Evolutionary conservation across 805 yeast genomes (phyloP).

Genomic region (Monosporozyma servazzii): DNA sequence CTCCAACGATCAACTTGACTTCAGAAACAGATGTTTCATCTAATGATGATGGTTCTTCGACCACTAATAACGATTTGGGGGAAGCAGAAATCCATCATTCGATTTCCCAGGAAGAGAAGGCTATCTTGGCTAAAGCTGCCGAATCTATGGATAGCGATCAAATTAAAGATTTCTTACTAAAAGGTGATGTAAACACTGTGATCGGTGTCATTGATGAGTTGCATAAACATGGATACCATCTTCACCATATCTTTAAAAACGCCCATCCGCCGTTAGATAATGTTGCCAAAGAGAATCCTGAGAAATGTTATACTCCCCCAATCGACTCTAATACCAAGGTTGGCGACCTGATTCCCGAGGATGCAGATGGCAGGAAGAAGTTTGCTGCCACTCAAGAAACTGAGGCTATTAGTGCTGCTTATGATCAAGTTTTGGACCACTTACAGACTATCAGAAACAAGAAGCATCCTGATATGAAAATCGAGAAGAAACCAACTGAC

Average conservation of each 20-base stretch:
- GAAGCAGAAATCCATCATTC: not conserved
- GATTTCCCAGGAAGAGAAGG: conserved; percentile 12
- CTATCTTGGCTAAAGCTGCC: conserved; percentile 22
- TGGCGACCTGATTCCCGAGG: conserved; percentile 2
- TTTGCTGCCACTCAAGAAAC: conserved; percentile 15
- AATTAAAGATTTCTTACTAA: conserved; percentile 30
- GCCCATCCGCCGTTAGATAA: conserved; percentile 12
- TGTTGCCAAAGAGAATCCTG: conserved; percentile 3
- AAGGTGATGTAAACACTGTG: conserved; percentile 33
- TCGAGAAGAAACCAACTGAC: not conserved
- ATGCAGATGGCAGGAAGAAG: conserved; percentile 2
- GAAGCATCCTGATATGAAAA: not conserved
- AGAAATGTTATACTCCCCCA: conserved; percentile 4
- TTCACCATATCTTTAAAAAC: conserved; percentile 28
- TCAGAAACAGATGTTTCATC: not conserved
- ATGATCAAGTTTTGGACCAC: conserved; percentile 35
- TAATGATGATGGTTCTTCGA: not conserved
- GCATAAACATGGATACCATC: conserved; percentile 33
- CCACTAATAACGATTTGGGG: not conserved
- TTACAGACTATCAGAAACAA: conserved; percentile 27
- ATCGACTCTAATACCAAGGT: not conserved
- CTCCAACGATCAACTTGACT: conserved; percentile 2
- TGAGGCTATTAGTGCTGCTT: conserved; percentile 30
- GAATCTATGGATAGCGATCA: conserved; percentile 30
- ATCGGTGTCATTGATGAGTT: conserved; percentile 32